Base-by-base conservation (phyloP, 2,329 filamentous ascomycete species). In the Hyphodiscus sp. region DNA sequence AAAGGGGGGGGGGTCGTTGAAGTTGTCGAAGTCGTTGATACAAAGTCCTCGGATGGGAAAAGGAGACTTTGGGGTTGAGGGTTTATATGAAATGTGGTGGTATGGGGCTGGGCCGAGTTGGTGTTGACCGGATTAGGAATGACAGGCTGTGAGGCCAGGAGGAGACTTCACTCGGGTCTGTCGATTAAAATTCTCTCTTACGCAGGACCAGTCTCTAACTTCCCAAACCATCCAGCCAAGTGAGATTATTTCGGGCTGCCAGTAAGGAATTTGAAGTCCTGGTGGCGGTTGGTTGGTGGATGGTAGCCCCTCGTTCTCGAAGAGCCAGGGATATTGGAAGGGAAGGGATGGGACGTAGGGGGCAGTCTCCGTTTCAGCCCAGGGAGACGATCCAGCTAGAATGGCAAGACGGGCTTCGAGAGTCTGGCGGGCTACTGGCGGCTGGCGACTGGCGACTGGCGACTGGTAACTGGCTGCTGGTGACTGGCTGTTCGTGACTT, bases 211-310 rank as follows among this genome's bases (percentile, higher is more conserved):
- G 33, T 38, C 52, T 29, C 44, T 15, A 41, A 33, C 38, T 46
- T 49, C 48, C 38, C 41, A 42, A 15, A 42, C 45, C 45, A 20
- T 47, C 44, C 49, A 50, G 48, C 49, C 49, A 43, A 41, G 44
- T 45, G 38, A 19, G 50, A 60, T 53, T 61, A 61, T 61, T 62
- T 55, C 46, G 2, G 33, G 26, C 55, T 57, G 26, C 47, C 42
- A 56, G 61, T 63, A 54, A 61, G 58, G 59, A 61, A 61, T 48
- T 51, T 26, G 43, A 46, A 19, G 13, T 33, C 51, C 47, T 41
- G 38, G 41, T 52, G 47, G 45, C 44, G 30, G 47, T 58, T 61
- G 57, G 57, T 62, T 63, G 61, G 61, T 29, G 51, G 44, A 52
- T 26, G 23, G 23, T 8, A 51, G 54, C 45, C 45, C 45, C 45